Base-by-base conservation (phyloP, 108 stramenopile species). In the Fistulifera pelliculosa region DNA sequence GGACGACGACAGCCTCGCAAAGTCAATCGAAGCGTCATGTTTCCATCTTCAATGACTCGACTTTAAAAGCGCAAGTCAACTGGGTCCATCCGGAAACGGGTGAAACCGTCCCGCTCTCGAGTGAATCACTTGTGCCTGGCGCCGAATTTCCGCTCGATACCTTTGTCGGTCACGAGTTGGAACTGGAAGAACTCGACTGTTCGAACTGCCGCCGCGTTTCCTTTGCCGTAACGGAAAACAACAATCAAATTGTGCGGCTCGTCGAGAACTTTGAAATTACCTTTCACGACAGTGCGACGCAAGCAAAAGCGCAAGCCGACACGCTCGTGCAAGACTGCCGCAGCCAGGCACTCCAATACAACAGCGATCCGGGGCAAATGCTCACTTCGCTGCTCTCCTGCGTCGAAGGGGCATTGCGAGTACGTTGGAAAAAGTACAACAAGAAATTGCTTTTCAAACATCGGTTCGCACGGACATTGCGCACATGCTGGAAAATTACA, bases 161-260 rank as follows among this genome's bases (percentile, higher is more conserved):
- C 2, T 93, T 62, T 62, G 71, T 81, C 18, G 77, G 77, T 22
- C 90, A 93, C 48, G 54, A 70, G 19, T 93, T 93, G 65, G 64
- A 84, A 64, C 62, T 86, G 1, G 60, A 79, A 35, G 84, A 93
- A 62, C 51, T 60, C 25, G 65, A 64, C 12, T 61, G 70, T 27
- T 50, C 73, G 41, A 64, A 54, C 59, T 45, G 80, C 7, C 52
- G 69, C 10, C 80, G 50, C 31, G 59, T 63, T 31, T 79, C 84
- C 39, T 52, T 71, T 35, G 38, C 49, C 27, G 52, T 0, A 24
- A 31, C 61, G 4, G 15, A 24, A 19, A 54, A 54, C 42, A 38
- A 49, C 23, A 25, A 53, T n/a, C 41, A 49, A 60, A 17, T 59
- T 10, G 41, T 74, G 19, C 43, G 69, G 8, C 47, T 78, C 39